Percentiles rank a stretch among this genome's conserved stretches.
Evolutionary conservation across 2,329 filamentous ascomycete genomes (phyloP).

Genomic region (Verticillium klebahnii): DNA sequence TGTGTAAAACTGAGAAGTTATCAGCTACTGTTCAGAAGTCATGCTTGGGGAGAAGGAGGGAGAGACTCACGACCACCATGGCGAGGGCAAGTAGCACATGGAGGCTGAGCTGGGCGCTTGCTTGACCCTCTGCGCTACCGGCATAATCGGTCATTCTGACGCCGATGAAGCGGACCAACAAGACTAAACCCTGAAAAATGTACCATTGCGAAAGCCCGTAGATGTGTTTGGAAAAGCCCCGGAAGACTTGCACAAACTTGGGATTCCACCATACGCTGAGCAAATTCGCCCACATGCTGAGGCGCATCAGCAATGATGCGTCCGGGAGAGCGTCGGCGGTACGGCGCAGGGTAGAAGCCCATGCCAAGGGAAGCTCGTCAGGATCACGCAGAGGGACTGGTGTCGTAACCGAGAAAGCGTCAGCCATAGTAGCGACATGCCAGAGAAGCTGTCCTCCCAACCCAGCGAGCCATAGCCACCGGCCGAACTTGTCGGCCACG

Average conservation of each 20-base stretch:
- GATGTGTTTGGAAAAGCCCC: constrained; percentile 57
- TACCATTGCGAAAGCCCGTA: constrained; percentile 62
- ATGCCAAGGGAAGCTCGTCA: constrained; percentile 5
- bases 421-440: constrained; percentile 34
- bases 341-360: background rate
- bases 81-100: constrained; percentile 52
- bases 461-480: constrained; percentile 43
- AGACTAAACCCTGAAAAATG: constrained; percentile 55
- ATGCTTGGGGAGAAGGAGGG: too few relatives aligned
- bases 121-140: constrained; percentile 29
- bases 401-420: constrained; percentile 6
- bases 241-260: constrained; percentile 52
- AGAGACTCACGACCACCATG: constrained; percentile 46
- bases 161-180: constrained; percentile 51
- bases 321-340: constrained; percentile 28
- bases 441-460: constrained; percentile 43
- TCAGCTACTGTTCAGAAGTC: too few relatives aligned
- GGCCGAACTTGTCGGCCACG: constrained; percentile 34
- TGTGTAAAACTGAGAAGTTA: constrained; percentile 34
- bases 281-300: constrained; percentile 43
- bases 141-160: constrained; percentile 34
- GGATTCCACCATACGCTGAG: constrained; percentile 66
- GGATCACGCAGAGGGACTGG: constrained; percentile 9
- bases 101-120: constrained; percentile 39
- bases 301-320: constrained; percentile 35